Evolutionary conservation across 345 rosid species (phyloP).

Genomic region (Laguncularia racemosa): DNA sequence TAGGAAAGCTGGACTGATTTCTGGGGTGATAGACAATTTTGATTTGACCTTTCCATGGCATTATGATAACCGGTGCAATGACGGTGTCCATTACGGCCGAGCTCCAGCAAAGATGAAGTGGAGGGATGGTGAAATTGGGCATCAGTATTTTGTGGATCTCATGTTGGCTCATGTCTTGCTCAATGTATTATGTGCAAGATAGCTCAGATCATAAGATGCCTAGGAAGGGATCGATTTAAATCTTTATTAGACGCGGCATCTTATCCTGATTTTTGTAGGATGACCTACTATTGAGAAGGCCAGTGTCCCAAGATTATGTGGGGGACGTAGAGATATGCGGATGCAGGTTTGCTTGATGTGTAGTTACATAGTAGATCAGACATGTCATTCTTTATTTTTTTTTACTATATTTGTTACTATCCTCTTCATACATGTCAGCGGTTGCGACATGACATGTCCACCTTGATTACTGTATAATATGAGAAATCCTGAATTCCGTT

Average conservation of each 20-base stretch:
- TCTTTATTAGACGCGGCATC: conserved; percentile 25
- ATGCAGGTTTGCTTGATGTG: too few relatives aligned
- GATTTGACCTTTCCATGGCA: conserved; percentile 97
- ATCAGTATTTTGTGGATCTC: conserved; percentile 95
- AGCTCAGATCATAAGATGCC: not conserved
- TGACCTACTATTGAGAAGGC: too few relatives aligned
- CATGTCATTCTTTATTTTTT: too few relatives aligned
- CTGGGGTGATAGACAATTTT: conserved; percentile 73
- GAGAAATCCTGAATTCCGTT: too few relatives aligned
- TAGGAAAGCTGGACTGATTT: conserved; percentile 46
- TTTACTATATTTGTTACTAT: too few relatives aligned
- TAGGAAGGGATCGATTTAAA: not conserved
- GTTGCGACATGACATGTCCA: too few relatives aligned
- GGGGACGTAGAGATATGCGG: too few relatives aligned
- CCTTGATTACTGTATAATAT: too few relatives aligned
- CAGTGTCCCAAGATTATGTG: too few relatives aligned
- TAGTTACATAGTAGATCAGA: too few relatives aligned
- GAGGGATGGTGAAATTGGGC: conserved; percentile 93
- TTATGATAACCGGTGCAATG: conserved; percentile 79
- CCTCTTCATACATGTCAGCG: too few relatives aligned
- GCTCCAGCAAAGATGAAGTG: conserved; percentile 73
- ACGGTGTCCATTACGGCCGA: conserved; percentile 94
- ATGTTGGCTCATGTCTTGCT: conserved; percentile 88
- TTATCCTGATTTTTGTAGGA: conserved; percentile 6
- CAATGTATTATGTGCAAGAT: conserved; percentile 43